These are phyloP conservation scores for Ottelia alismoides DNA, from an alignment of 106 monocot species.

Conservation along the genomic window DNA sequence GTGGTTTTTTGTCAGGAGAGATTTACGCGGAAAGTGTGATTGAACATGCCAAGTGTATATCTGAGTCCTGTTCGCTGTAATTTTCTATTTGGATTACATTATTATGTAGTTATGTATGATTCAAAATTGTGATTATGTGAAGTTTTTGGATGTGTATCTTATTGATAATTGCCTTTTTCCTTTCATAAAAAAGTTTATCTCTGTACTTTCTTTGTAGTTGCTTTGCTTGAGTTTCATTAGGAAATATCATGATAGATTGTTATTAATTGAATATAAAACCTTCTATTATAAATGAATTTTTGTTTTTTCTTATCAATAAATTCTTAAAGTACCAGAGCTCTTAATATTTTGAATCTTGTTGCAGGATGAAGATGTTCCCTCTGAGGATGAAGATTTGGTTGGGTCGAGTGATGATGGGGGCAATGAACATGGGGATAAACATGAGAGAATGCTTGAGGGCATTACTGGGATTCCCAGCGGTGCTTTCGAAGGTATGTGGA, in stretches of 20 bases:
- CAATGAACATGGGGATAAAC: slow-evolving; percentile 25
- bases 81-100: slow-evolving; percentile 85
- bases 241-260: no score
- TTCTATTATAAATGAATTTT: background rate
- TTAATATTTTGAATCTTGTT: background rate
- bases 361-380: slow-evolving; percentile 78
- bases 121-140: no score
- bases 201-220: no score
- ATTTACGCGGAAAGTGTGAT: no score
- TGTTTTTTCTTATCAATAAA: background rate
- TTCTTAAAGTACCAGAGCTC: background rate
- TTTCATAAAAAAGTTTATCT: no score
- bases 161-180: slow-evolving; percentile 38
- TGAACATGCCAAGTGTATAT: no score
- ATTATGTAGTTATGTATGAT: slow-evolving; percentile 62
- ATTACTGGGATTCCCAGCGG: slow-evolving; percentile 66
- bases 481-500: slow-evolving; percentile 49
- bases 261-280: no score
- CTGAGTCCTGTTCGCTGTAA: slow-evolving; percentile 66
- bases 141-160: no score
- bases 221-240: no score
- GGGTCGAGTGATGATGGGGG: slow-evolving; percentile 2
- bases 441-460: slow-evolving; percentile 61
- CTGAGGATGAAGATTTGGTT: slow-evolving; percentile 39
- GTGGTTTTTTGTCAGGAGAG: no score